Base-by-base conservation (phyloP, 1,139 yeast genomes). In the Eremothecium coryli region DNA sequence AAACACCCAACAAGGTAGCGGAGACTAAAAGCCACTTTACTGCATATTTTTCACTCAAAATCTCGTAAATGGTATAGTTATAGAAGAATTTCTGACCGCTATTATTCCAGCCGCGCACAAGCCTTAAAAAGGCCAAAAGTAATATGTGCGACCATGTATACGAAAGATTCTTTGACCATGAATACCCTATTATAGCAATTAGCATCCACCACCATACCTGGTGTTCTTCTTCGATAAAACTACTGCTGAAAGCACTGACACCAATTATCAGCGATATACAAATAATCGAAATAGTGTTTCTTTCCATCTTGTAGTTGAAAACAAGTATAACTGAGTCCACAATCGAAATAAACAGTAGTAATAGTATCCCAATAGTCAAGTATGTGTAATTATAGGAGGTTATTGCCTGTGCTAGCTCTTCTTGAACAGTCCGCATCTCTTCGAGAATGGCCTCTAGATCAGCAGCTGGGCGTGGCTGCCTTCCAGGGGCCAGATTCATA, bases 151-250 rank as follows among this genome's bases (percentile, higher is more conserved):
- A 13, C 7, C 13, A 17, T 4, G 36, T 26, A 17, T 38, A 29
- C 17, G 28, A 31, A 9, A 38, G 39, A 23, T 22, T 28, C 21
- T 21, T 31, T 10, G 31, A 23, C 17, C 29, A 35, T 6, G 46
- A 44, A 5, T 32, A 14, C 10, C 38, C 28, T 3, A 46, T 31
- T 1, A 37, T 24, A 6, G 48, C 54, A 3, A 49, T 47, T 2
- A 48, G 23, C 12, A 76, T 64, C 70, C 90, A 80, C 82, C 94
- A 90, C 99, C 99, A 90, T 11, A 86, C 60, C 53, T 86, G 96
- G 52, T 90, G 95, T 51, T 90, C 99, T 55, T 90, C 99, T 50
- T 90, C 99, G n/a, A 90, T 82, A 43, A 86, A 66, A 17, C 95
- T 84, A 24, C 95, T 82, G 0, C 94, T 96, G 63, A 85, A 84